Evolutionary conservation across 306 rosid species (phyloP).

Genomic region (Citrullus mucosospermus): DNA sequence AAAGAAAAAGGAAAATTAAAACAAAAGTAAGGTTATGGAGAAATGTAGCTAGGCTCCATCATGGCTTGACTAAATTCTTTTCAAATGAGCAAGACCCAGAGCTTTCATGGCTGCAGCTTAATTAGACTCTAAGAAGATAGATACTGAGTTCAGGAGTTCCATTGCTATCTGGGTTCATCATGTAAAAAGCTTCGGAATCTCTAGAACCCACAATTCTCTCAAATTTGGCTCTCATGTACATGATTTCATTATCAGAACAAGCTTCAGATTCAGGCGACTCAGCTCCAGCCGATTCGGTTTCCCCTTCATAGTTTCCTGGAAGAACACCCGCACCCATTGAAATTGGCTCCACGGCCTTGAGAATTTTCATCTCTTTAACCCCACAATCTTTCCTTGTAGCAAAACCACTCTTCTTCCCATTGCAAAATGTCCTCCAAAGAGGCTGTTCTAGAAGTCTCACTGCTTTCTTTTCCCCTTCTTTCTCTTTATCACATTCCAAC

Average conservation of each 20-base stretch:
- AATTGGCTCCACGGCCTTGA: conserved; percentile 83
- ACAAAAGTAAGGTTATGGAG: conserved; percentile 7
- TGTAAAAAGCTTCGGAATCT: conserved; percentile 96
- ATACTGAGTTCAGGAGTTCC: conserved; percentile 98
- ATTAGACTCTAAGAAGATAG: conserved; percentile 90
- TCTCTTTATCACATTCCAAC: conserved; percentile 69
- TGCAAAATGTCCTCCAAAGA: conserved; percentile 84
- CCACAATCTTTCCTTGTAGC: conserved; percentile 81
- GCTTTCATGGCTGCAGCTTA: conserved; percentile 7
- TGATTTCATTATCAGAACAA: conserved; percentile 35
- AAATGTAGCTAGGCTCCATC: conserved; percentile 12
- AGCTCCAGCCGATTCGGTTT: background rate
- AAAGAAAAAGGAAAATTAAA: background rate
- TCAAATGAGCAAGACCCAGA: background rate
- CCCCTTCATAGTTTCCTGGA: conserved; percentile 22
- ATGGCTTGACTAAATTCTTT: background rate
- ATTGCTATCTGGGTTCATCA: conserved; percentile 99
- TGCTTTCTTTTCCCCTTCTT: conserved; percentile 23
- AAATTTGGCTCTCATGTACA: conserved; percentile 97
- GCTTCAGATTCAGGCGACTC: conserved; percentile 14
- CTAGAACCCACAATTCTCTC: conserved; percentile 98
- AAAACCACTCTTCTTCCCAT: conserved; percentile 88
- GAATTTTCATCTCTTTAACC: conserved; percentile 62
- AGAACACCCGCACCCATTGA: conserved; percentile 98
- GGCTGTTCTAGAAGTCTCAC: conserved; percentile 48